phyloP scores from a whole-genome alignment of 148 eudicot genomes.

The Cornus suecica region DNA sequence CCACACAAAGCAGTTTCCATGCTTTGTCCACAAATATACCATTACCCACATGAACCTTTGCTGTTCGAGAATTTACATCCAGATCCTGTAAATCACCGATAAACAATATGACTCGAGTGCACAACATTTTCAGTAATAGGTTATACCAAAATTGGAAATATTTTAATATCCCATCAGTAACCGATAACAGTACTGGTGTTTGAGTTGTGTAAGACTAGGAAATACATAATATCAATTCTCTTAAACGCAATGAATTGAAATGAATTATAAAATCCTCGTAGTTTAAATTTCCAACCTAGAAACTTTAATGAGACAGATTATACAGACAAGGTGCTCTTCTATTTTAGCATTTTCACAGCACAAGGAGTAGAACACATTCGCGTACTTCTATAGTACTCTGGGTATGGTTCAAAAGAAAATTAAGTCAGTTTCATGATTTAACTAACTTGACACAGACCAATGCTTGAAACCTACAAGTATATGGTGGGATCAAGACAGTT shows the following conservation, averaged over 20 bases:
- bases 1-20: constrained; percentile 36
- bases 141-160: not conserved
- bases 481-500: not conserved
- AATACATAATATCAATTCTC: not conserved
- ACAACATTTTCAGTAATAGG: not conserved
- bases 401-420: not conserved
- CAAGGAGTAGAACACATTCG: not conserved
- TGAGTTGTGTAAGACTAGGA: not conserved
- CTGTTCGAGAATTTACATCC: constrained; percentile 34
- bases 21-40: constrained; percentile 27
- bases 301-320: not conserved
- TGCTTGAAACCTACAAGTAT: not conserved
- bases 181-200: not conserved
- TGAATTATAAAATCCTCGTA: not conserved
- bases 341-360: not conserved
- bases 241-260: not conserved
- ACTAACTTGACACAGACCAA: not conserved
- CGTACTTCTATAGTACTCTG: not conserved
- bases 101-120: not conserved
- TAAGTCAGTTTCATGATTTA: not conserved
- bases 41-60: constrained; percentile 29
- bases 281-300: not conserved
- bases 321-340: not conserved
- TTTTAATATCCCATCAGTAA: too few species aligned
- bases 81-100: constrained; percentile 27